These are phyloP conservation scores for Didymella lethalis DNA, from an alignment of 2,329 filamentous ascomycete genomes.

Conservation along the genomic window DNA sequence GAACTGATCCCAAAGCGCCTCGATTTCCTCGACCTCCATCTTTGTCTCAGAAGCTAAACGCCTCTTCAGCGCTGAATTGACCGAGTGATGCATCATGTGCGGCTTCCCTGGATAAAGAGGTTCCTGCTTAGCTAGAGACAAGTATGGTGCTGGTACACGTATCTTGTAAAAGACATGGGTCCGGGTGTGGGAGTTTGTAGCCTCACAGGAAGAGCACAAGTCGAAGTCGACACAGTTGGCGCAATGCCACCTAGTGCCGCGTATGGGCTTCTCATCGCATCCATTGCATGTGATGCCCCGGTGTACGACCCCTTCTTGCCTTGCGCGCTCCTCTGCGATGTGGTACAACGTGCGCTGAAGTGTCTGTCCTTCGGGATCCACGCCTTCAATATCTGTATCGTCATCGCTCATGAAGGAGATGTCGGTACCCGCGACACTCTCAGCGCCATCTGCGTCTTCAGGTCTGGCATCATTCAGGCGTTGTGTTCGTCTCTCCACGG, in stretches of 20 bases:
- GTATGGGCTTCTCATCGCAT: constrained; percentile 87
- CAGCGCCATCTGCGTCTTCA: constrained; percentile 29
- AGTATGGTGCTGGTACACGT: constrained; percentile 83
- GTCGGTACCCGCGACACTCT: constrained; percentile 46
- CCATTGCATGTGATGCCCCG: constrained; percentile 91
- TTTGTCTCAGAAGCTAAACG: constrained; percentile 59
- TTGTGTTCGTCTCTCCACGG: constrained; percentile 34
- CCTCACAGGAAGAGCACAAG: constrained; percentile 91
- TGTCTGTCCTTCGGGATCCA: constrained; percentile 70
- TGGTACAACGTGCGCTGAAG: constrained; percentile 86
- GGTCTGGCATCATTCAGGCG: constrained; percentile 20
- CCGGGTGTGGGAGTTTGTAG: constrained; percentile 77
- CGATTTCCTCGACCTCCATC: constrained; percentile 83
- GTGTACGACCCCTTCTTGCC: constrained; percentile 79
- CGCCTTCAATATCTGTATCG: constrained; percentile 52
- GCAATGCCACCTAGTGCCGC: constrained; percentile 91
- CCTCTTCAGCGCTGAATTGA: constrained; percentile 73
- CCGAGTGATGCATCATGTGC: constrained; percentile 69
- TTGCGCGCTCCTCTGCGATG: constrained; percentile 91
- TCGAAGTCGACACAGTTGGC: constrained; percentile 97
- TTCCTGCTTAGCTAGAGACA: constrained; percentile 74
- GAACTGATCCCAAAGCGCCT: constrained; percentile 97
- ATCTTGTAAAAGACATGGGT: constrained; percentile 98
- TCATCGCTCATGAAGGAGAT: constrained; percentile 42
- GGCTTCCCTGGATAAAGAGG: constrained; percentile 67